Base-by-base conservation (phyloP, 2,329 filamentous ascomycete genomes). In the Myriosclerotinia scirpicola region DNA sequence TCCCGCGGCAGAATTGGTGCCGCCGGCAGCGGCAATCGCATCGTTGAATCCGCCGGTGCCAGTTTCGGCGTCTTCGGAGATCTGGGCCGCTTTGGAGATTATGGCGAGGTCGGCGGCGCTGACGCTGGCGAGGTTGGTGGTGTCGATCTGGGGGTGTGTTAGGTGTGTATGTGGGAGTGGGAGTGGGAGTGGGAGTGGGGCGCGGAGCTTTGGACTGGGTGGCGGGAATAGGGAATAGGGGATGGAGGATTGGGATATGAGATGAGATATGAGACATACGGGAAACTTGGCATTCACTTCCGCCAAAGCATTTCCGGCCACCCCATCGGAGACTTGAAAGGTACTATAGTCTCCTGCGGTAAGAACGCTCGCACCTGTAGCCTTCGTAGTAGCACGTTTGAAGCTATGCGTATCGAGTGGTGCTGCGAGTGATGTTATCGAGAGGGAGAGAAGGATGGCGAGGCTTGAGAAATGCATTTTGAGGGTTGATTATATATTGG, bases 281-380 rank as follows among this genome's bases (percentile, higher is more conserved):
- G 84, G 82, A 72, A 87, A 86, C 69, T 83, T 81, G 64, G 81
- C 80, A 55, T 83, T 77, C 64, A 84, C 84, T 75, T 86, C 83
- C 1, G 77, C 80, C 26, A 85, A 78, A 15, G 83, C 84, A 55
- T 85, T 81, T 63, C 84, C 83, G 30, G 80, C 82, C 12, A 79
- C 76, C 3, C 84, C 84, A 54, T 79, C 80, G 0, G 82, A 82
- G 60, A 86, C 77, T 70, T 81, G 80, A 75, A 85, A 84, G 4
- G 65, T 64, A 64, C 73, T 66, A 59, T 72, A 74, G 22, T 70
- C 61, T 55, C 67, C 55, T 4, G 55, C 67, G 3, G 67, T 72
- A 20, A 74, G 67, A 20, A 70, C 70, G 54, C 63, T 54, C 15
- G 69, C 68, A 38, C 12, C 5, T 40, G 5, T 12, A 12, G 38